Base-by-base conservation (phyloP, 2,329 filamentous ascomycete species). In the Sclerotinia borealis region DNA sequence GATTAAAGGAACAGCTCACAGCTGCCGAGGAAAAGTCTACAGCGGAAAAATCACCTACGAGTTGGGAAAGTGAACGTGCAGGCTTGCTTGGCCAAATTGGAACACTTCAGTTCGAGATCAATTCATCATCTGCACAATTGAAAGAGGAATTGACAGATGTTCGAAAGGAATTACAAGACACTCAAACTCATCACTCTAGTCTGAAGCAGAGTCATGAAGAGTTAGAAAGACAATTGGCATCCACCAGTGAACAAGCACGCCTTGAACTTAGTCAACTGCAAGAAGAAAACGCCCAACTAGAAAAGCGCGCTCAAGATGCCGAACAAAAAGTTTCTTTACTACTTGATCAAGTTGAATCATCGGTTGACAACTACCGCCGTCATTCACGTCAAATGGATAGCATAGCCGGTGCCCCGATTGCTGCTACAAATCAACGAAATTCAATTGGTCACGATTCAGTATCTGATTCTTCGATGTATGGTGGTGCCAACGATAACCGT, bases 281-380 rank as follows among this genome's bases (percentile, higher is more conserved):
- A 71, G 83, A 87, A 61, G 93, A 97, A 76, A 96, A 98, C 71
- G 77, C 79, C 0, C 79, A 88, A 41, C 85, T 99, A 4, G 93
- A 98, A 75, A 86, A 86, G 70, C 90, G 93, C 49, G 93, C 93
- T 7, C 82, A 85, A 59, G 93, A 97, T 75, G 95, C 95, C 1
- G 95, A 99, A 78, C 87, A 91, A 68, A 96, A 96, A 73, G 95
- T 99, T 27, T 91, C 91, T 37, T 84, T 96, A 72, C 85, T 99
- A 56, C 86, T 99, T 15, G 92, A 98, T 75, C 93, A 98, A 74
- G 93, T 99, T 43, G 93, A 96, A 76, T 86, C 87, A 47, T 96
- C 92, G 4, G 95, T 99, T 19, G 93, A 95, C 77, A 96, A 91
- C 75, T 98, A 98, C 76, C 90, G 95, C 62, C 90, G 95, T 47